Percentiles rank a stretch among this genome's conserved stretches.
phyloP scores from a whole-genome alignment of 208 protist genomes.

The Crithidia brevicula region DNA sequence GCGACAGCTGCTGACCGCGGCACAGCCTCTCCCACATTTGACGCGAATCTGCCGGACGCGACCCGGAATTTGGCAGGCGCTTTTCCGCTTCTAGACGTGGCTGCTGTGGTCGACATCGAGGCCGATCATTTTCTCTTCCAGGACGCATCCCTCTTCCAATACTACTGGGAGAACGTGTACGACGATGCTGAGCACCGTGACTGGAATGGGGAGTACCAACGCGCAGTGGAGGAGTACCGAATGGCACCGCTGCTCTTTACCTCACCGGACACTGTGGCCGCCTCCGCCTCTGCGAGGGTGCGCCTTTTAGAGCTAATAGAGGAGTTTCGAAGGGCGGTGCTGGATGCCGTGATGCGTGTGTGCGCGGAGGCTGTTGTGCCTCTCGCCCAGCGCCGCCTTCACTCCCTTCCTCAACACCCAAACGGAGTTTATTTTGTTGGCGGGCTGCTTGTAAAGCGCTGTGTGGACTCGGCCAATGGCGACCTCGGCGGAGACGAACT shows the following conservation, averaged over 20 bases:
- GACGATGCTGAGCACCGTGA: background rate
- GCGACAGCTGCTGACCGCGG: background rate
- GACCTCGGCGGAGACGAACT: conserved; percentile 46
- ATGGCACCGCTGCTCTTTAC: background rate
- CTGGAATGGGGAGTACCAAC: conserved; percentile 66
- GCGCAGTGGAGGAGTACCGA: conserved; percentile 31
- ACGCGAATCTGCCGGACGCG: background rate
- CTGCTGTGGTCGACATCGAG: background rate
- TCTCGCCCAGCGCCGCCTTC: conserved; percentile 28
- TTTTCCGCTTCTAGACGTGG: background rate
- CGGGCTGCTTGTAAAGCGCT: conserved; percentile 55
- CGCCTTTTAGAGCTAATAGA: conserved; percentile 19
- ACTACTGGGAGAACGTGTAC: conserved; percentile 43
- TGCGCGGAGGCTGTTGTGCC: conserved; percentile 46
- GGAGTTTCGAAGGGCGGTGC: conserved; percentile 42
- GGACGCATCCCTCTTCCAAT: conserved; percentile 33
- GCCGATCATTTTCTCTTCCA: conserved; percentile 24
- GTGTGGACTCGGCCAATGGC: conserved; percentile 56
- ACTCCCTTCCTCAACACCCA: conserved; percentile 19
- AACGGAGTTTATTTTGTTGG: conserved; percentile 38
- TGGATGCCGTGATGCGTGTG: conserved; percentile 39
- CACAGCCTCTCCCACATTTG: background rate
- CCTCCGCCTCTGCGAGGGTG: background rate
- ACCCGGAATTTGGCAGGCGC: background rate
- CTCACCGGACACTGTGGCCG: background rate